Evolutionary conservation across 2,329 filamentous ascomycete species (phyloP).

Genomic region (Cladorrhinum sp.): DNA sequence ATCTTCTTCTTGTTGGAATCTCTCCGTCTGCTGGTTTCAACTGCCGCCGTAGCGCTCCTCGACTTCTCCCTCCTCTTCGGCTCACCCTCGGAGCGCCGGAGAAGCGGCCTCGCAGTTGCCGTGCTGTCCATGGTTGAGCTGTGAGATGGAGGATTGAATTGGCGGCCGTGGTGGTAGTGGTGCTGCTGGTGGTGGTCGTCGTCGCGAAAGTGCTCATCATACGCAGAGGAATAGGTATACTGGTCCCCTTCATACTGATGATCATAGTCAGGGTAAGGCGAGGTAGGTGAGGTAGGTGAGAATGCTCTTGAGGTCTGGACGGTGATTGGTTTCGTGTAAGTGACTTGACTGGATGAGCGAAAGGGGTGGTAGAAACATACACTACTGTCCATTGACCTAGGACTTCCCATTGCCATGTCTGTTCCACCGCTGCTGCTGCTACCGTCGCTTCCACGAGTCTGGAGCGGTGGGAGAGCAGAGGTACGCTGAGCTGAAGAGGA

Average conservation of each 20-base stretch:
- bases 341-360: background rate
- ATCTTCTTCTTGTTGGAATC: constrained; percentile 25
- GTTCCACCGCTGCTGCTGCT: background rate
- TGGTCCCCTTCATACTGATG: no score
- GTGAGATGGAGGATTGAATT: background rate
- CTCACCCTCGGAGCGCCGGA: background rate
- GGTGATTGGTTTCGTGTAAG: background rate
- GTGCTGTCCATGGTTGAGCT: background rate
- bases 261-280: background rate
- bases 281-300: background rate
- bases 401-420: background rate
- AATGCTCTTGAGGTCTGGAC: background rate
- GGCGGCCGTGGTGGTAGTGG: background rate
- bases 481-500: background rate
- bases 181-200: background rate
- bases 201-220: background rate
- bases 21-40: constrained; percentile 15
- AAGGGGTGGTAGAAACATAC: constrained; percentile 9
- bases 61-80: background rate
- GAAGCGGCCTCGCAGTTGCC: background rate
- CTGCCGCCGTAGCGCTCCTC: background rate
- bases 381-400: constrained; percentile 8
- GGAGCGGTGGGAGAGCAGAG: background rate
- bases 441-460: background rate
- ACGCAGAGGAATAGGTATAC: no score